Percentiles rank a stretch among this genome's conserved stretches.
Conservation (phyloP, 1,139 yeast species). For the Pichia sp. region DNA sequence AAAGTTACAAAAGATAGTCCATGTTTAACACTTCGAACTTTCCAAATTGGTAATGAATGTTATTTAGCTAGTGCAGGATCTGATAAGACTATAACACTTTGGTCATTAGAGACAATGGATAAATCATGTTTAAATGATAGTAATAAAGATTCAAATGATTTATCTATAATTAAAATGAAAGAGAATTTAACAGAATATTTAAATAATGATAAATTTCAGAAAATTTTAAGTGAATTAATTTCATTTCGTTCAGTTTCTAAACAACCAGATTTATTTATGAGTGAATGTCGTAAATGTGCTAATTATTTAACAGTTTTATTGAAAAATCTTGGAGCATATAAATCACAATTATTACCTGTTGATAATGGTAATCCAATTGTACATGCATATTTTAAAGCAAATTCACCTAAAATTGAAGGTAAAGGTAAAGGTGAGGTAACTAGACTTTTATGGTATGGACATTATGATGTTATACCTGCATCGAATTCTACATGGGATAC, state of each 20-base stretch:
- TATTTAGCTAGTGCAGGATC: slow-evolving; percentile 50
- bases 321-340: slow-evolving; percentile 62
- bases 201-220: slow-evolving; percentile 54
- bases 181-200: slow-evolving; percentile 8
- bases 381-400: slow-evolving; percentile 58
- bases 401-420: slow-evolving; percentile 11
- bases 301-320: slow-evolving; percentile 59
- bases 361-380: slow-evolving; percentile 77
- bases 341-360: slow-evolving; percentile 65
- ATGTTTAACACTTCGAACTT: slow-evolving; percentile 24
- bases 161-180: slow-evolving; percentile 12
- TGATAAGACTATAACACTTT: slow-evolving; percentile 51
- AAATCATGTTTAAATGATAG: slow-evolving; percentile 6
- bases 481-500: slow-evolving; percentile 61
- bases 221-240: slow-evolving; percentile 54
- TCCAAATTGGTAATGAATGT: slow-evolving; percentile 20
- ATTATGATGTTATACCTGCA: slow-evolving; percentile 84
- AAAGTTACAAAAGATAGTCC: slow-evolving; percentile 15
- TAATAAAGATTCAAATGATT: slow-evolving; percentile 18
- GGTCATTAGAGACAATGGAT: slow-evolving; percentile 39
- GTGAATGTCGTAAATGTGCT: slow-evolving; percentile 85
- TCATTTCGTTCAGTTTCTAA: slow-evolving; percentile 74
- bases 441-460: slow-evolving; percentile 82
- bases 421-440: slow-evolving; percentile 10
- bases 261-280: slow-evolving; percentile 55